A percentile compares a stretch with the other conserved stretches of the same genome.
Evolutionary conservation across 768 basidiomycete genomes (phyloP).

Genomic region (Coprinopsis cinerea): DNA sequence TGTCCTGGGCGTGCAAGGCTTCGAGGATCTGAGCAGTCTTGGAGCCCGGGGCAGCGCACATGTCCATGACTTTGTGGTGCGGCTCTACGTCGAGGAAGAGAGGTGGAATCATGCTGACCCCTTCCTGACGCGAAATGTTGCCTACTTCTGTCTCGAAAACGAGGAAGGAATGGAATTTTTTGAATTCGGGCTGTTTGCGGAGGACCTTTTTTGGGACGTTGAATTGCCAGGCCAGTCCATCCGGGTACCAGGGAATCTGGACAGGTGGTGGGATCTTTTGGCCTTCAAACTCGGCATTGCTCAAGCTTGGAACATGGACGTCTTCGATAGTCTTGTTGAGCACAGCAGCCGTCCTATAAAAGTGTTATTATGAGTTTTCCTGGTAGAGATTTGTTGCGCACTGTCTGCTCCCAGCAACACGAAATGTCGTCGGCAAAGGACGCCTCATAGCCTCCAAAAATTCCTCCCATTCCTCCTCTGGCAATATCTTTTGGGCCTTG

Average conservation of each 20-base stretch:
- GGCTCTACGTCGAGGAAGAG: slow-evolving; percentile 92
- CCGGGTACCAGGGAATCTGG: slow-evolving; percentile 92
- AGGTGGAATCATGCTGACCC: slow-evolving; percentile 98
- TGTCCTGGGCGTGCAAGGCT: slow-evolving; percentile 81
- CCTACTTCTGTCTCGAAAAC: slow-evolving; percentile 98
- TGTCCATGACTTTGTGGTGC: slow-evolving; percentile 88
- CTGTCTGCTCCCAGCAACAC: slow-evolving; percentile 86
- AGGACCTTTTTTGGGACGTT: slow-evolving; percentile 86
- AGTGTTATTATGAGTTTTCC: slow-evolving; percentile 6
- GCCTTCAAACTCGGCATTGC: slow-evolving; percentile 69
- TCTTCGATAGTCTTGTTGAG: slow-evolving; percentile 76
- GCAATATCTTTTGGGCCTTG: slow-evolving; percentile 67
- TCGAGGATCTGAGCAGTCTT: slow-evolving; percentile 98
- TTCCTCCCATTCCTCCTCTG: slow-evolving; percentile 65
- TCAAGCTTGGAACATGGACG: slow-evolving; percentile 72
- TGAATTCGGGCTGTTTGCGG: slow-evolving; percentile 84
- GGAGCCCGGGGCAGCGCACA: slow-evolving; percentile 98
- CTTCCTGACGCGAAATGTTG: slow-evolving; percentile 93
- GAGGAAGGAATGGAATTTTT: slow-evolving; percentile 91
- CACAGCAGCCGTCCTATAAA: slow-evolving; percentile 53
- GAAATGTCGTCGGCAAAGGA: slow-evolving; percentile 89
- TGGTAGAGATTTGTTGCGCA: slow-evolving; percentile 25
- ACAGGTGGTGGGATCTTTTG: slow-evolving; percentile 71
- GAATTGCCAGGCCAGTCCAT: slow-evolving; percentile 94
- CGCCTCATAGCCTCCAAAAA: slow-evolving; percentile 61